Percentiles rank a stretch among this genome's conserved stretches.
Conservation (phyloP, 148 eudicot species). For the Spergularia bocconei region DNA sequence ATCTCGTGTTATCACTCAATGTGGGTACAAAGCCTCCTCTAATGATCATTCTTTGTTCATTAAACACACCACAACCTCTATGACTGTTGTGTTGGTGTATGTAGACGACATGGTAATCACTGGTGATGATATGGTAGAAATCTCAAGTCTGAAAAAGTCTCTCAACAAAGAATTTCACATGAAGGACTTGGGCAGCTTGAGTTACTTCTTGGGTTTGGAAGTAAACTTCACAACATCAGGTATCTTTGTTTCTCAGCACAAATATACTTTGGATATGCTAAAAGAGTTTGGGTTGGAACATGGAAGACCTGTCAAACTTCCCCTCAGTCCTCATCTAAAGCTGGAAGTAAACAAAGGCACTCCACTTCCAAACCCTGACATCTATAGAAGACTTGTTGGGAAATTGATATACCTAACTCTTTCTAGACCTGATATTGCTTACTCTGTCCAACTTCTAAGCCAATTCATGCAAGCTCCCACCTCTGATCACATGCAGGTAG, state of each 20-base stretch:
- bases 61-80: not conserved
- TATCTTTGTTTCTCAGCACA: not conserved
- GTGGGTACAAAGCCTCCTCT: not conserved
- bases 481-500: not conserved
- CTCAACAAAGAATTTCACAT: not conserved
- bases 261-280: not conserved
- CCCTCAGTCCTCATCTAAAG: not conserved
- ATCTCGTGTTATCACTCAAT: not conserved
- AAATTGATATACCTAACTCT: no score
- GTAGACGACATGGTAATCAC: not conserved
- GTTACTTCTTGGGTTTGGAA: no score
- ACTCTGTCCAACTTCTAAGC: not conserved
- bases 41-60: not conserved
- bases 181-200: no score
- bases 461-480: not conserved
- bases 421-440: not conserved
- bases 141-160: not conserved
- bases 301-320: not conserved
- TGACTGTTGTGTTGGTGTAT: no score
- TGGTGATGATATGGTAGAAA: not conserved
- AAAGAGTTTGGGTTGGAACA: not conserved
- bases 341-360: not conserved
- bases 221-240: not conserved
- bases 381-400: no score
- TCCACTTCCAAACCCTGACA: not conserved